These are phyloP conservation scores for Carex cristatella DNA, from an alignment of 176 grass and related monocot species.

Conservation along the genomic window DNA sequence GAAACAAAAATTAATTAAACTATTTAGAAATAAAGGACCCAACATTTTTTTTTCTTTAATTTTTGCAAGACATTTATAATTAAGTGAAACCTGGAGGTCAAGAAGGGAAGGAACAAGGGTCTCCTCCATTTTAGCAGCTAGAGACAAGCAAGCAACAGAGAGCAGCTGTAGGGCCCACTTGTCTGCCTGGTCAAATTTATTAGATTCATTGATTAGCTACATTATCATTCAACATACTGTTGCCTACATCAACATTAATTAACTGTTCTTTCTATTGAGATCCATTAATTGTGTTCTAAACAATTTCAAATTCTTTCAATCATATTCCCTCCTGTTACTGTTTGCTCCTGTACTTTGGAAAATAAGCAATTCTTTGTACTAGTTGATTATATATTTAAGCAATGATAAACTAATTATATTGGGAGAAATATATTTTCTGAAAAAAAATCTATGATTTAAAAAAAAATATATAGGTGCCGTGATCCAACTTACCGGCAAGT, in stretches of 20 bases:
- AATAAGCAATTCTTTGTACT: background rate
- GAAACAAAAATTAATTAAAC: background rate
- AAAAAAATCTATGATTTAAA: background rate
- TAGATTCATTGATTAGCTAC: conserved; percentile 7
- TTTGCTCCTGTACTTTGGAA: background rate
- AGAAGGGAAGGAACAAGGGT: conserved; percentile 30
- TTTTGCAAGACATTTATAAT: background rate
- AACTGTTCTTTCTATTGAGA: conserved; percentile 3
- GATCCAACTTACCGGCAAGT: conserved; percentile 37
- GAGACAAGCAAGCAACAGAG: conserved; percentile 40
- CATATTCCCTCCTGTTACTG: background rate
- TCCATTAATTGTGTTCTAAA: background rate
- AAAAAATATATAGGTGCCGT: background rate
- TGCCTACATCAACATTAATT: background rate
- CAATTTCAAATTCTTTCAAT: background rate
- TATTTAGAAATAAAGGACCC: background rate
- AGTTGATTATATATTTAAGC: background rate
- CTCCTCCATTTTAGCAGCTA: conserved; percentile 55
- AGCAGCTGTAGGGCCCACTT: conserved; percentile 41
- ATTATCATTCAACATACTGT: background rate
- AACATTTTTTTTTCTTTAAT: background rate
- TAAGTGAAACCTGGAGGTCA: conserved; percentile 35
- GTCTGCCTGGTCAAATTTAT: conserved; percentile 26
- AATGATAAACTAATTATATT: background rate
- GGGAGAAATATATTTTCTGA: background rate